Base-by-base conservation (phyloP, 257 asterid species). In the Anisodus tanguticus region DNA sequence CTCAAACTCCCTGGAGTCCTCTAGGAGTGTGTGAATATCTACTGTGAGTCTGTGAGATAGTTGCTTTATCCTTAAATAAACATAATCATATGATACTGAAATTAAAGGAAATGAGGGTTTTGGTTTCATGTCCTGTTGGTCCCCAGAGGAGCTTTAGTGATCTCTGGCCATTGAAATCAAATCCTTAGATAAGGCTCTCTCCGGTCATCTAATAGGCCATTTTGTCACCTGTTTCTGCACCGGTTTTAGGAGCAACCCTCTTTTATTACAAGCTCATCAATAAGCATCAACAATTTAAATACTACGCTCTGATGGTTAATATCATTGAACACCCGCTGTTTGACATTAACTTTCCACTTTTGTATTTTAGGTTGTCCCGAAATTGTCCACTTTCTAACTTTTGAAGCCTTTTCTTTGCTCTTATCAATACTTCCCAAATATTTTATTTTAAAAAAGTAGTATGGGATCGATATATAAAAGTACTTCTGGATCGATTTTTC, bases 181-280 rank as follows among this genome's bases (percentile, higher is more conserved):
- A 37, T 35, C 47, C 6, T 67, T 67, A 35, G 47, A 12, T 35
- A 35, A 67, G 74, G 74, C 74, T 67, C 74, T 67, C 49, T 67
- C 19, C 11, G 35, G 49, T 67, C 74, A 35, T 35, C 22, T 35
- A 35, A 63, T 13, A 13, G 74, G 3, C 47, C 22, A 35, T 35
- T 41, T 67, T 67, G 47, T 37, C 49, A 35, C 49, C 47, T 35
- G 74, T 37, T 67, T 12, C 22, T 67, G 3, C 74, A 13, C 49
- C 16, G 10, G 74, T 37, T 67, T 35, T 67, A 67, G 74, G 11
- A 35, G 74, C 49, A 67, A 67, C 74, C 74, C 74, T 67, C 19
- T 67, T 26, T 31, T 35, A 43, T 6, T 67, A 13, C 49, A 67
- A 67, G 49, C 35, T 67, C 74, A 67, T 35, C 74, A 67, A 67